Base-by-base conservation (phyloP, 257 asterid genomes). In the Voacanga thouarsii region DNA sequence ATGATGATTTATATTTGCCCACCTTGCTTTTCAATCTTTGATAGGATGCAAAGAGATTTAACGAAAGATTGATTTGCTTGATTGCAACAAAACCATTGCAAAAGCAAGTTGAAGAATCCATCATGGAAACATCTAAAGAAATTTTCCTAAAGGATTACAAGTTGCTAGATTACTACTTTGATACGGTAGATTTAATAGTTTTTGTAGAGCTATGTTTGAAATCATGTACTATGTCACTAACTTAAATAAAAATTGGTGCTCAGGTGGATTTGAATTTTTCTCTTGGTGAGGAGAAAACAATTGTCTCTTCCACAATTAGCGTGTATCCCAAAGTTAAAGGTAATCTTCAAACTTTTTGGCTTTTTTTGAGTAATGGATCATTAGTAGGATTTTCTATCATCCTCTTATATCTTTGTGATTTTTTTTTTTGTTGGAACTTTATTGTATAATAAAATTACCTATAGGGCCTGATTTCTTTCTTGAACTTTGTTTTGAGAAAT, bases 121-220 rank as follows among this genome's bases (percentile, higher is more conserved):
- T 47, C 16, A 93, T 93, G 99, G 97, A 90, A 77, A 43, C 88
- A 71, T 97, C 97, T 77, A 93, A 90, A 81, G 99, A 96, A 90
- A 93, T 96, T 39, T 96, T 90, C 55, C 82, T 96, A 23, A 96
- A 93, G 90, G 99, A 96, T 82, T 93, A 93, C 90, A 92, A 92
- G 84, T 92, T 88, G 82, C 97, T 98, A 26, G 94, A 89, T 78
- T 96, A 92, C 85, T 93, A 83, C 75, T 93, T 96, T 78, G 98
- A 96, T 30, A 81, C 87, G 86, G 98, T 93, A 88, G 55, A 30
- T 70, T 45, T 57, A 23, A 5, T 23, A 45, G 50, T 39, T 16
- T 37, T 44, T 7, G 15, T 28, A 41, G 21, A 28, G 43, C 24
- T 47, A 21, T 44, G 7, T 64, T 1, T 30, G 28, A 4, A 37